These are phyloP conservation scores for Haplographium delicatum DNA, from an alignment of 495 filamentous ascomycete genomes.

Conservation along the genomic window DNA sequence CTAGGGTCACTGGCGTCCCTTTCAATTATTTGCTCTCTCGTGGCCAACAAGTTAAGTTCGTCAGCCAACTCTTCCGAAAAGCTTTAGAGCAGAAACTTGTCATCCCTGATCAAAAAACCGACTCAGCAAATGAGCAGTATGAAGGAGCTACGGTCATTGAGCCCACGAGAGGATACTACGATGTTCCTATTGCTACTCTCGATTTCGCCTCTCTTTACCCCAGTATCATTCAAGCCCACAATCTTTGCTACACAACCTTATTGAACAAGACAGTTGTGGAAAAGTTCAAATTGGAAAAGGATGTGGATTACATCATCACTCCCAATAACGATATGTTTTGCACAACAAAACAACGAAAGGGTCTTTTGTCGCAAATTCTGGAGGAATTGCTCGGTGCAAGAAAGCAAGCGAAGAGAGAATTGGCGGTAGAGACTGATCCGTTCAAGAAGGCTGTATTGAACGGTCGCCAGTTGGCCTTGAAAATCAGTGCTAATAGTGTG, in stretches of 20 bases:
- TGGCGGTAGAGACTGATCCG: conserved; percentile 85
- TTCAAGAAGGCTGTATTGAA: conserved; percentile 98
- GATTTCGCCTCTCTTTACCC: conserved; percentile 99
- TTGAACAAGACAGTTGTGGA: conserved; percentile 77
- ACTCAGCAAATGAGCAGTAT: conserved; percentile 76
- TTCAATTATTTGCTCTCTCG: conserved; percentile 91
- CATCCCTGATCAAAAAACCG: conserved; percentile 72
- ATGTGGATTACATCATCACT: conserved; percentile 93
- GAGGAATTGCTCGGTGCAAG: conserved; percentile 84
- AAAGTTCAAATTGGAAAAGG: conserved; percentile 65
- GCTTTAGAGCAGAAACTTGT: conserved; percentile 88
- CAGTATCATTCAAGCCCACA: conserved; percentile 98
- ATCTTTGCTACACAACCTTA: conserved; percentile 95
- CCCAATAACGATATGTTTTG: conserved; percentile 93
- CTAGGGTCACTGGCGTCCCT: conserved; percentile 95
- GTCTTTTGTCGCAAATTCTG: conserved; percentile 88
- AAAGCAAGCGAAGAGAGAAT: conserved; percentile 88
- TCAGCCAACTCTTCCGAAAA: conserved; percentile 95
- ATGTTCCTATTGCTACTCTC: conserved; percentile 90
- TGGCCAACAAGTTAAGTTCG: conserved; percentile 95
- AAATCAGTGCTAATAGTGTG: conserved; percentile 95
- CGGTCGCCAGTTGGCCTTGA: conserved; percentile 93
- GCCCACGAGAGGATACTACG: conserved; percentile 84
- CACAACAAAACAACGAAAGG: conserved; percentile 83
- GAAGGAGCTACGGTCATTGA: conserved; percentile 98